A percentile compares a stretch with the other conserved stretches of the same genome.
Conservation (phyloP, 2,329 filamentous ascomycete species). For the Arachnomyces sp. region DNA sequence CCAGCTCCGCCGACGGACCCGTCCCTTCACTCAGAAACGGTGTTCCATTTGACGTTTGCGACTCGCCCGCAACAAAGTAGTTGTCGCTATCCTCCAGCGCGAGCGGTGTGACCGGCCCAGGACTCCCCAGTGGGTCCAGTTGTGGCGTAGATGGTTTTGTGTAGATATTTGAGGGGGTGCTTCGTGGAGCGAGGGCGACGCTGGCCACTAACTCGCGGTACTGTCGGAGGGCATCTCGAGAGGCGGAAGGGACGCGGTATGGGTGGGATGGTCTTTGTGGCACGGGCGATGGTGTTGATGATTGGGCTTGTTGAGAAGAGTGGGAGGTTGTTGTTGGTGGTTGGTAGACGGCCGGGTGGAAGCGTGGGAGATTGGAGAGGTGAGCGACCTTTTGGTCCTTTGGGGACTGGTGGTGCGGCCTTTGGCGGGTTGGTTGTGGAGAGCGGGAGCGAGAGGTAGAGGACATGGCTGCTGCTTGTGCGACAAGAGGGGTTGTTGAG, state of each 20-base stretch:
- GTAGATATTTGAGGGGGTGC: conserved; percentile 19
- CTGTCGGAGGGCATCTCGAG: conserved; percentile 33
- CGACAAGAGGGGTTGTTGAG: not conserved
- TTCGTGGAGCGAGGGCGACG: conserved; percentile 22
- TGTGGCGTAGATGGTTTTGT: conserved; percentile 37
- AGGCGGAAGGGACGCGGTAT: conserved; percentile 26
- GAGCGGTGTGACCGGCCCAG: conserved; percentile 40
- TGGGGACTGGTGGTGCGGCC: conserved; percentile 24
- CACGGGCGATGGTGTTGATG: conserved; percentile 26
- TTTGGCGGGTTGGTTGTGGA: conserved; percentile 26
- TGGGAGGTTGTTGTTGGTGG: conserved; percentile 19
- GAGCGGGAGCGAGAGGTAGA: conserved; percentile 24
- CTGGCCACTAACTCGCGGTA: conserved; percentile 38
- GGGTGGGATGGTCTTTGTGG: conserved; percentile 15
- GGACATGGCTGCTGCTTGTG: not conserved
- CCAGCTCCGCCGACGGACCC: conserved; percentile 23
- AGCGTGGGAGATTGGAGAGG: conserved; percentile 37
- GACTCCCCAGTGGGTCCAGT: conserved; percentile 38
- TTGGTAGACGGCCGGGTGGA: conserved; percentile 40
- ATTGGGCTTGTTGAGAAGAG: conserved; percentile 19
- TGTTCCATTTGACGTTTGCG: not conserved
- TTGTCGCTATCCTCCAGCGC: conserved; percentile 32
- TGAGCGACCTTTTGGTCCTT: conserved; percentile 11
- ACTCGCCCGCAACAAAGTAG: conserved; percentile 32
- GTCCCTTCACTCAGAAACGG: conserved; percentile 11